Evolutionary conservation across 306 rosid species (phyloP), one percentile per base, ranked within the genome.

Genomic region (Ochetophila trinervis): DNA sequence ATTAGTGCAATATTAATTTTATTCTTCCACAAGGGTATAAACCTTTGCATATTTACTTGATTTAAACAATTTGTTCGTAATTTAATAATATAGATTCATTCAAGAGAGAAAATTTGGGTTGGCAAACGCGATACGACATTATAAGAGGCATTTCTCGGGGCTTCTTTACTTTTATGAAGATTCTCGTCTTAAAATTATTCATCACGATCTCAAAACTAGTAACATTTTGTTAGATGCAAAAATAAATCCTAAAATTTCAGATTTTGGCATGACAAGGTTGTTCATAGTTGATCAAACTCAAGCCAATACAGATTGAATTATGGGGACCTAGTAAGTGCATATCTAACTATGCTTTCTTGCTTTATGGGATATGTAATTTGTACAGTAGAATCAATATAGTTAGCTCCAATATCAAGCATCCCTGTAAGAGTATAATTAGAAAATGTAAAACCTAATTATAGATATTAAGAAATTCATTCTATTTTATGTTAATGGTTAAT

Each of bases 221-320:
- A 83, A 79, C 20, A 71, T 83, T 2, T 74, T 83, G 24, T 55
- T 79, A 60, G 84, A 83, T 55, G 0, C 11, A 34, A 75, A 79
- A 36, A 73, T 79, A 82, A 70, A 63, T 4, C 82, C 87, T 52
- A 83, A 83, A 58, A 79, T 83, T n/a, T 83, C 84, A 16, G 87
- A 83, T 64, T 83, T 76, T 63, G 87, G 84, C 53, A 79, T 73
- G 82, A 84, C 84, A 1, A 79, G 78, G 3, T 62, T 79, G 42
- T 83, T 83, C 66, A 70, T 42, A 52, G 80, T 79, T 48, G 76
- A n/a, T 54, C 84, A 76, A 74, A 62, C 74, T 10, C 78, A 76
- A 70, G 84, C 73, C n/a, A 79, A 67, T 67, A 83, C 87, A n/a
- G 51, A 56, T 22, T 62, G 74, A 62, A 76, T 83, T 56, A 80